Evolutionary conservation across 2,329 filamentous ascomycete genomes (phyloP), one percentile per base, ranked within the genome.

Genomic region (Paecilomyces formosus): DNA sequence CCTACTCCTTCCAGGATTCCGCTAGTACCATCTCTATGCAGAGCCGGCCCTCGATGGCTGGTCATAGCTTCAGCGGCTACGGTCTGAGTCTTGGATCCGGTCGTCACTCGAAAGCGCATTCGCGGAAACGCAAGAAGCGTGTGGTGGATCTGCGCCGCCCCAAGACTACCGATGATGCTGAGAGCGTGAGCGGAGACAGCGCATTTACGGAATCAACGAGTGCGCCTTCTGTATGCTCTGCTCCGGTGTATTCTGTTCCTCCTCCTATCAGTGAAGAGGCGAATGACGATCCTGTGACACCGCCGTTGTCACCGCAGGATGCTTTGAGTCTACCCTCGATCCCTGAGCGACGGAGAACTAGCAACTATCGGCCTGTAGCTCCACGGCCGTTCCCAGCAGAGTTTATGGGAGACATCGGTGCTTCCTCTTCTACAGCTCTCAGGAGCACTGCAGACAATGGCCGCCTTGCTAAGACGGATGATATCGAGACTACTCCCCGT

Each of bases 1-100:
- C 87, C 5, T 89, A 90, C 64, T 90, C 88, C 1, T 90, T 90
- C 66, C 89, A 85, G 18, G 88, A 91, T 67, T 84, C 82, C 21
- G 85, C 84, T 51, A 90, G 87, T 69, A 79, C 84, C n/a, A 83
- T 84, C 3, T 82, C 86, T 52, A 69, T 85, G 54, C 83, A 86
- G n/a, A 87, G 86, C 6, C 81, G 90, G 52, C 72, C 74, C 5
- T 69, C 72, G 12, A 60, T 71, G 30, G 66, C 67, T 3, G 64
- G 66, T 12, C 69, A 75, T 39, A 69, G 68, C 2, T 73, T 75
- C 57, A 75, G 70, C 57, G 68, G 71, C 54, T 75, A 74, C 57
- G 74, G 76, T 0, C 64, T 78, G 58, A 74, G 66, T 55, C 60
- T 77, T 59, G 72, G 73, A 9, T 66, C 74, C 7, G 72, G 73